A percentile compares a stretch with the other conserved stretches of the same genome.
Conservation (phyloP, 371 early-diverging fungal species). For the Mitosporidium daphniae region DNA sequence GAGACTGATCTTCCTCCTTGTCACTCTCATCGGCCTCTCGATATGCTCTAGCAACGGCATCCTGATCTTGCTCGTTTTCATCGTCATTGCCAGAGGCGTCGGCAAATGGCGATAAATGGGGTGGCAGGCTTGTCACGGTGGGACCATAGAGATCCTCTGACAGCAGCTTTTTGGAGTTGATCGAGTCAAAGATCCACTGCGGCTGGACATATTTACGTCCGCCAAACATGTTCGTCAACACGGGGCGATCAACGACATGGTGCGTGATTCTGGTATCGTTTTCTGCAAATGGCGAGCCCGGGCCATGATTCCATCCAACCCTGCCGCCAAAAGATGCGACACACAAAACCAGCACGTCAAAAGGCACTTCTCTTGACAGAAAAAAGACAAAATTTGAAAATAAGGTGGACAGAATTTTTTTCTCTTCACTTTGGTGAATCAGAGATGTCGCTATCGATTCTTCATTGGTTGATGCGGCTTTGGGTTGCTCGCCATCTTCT, state of each 20-base stretch:
- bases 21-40: slow-evolving; percentile 16
- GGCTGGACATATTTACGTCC: slow-evolving; percentile 57
- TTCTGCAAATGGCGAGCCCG: slow-evolving; percentile 33
- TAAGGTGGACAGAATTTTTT: no score
- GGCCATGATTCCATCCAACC: slow-evolving; percentile 42
- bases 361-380: slow-evolving; percentile 68
- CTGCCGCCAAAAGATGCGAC: slow-evolving; percentile 45
- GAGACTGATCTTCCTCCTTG: slow-evolving; percentile 34
- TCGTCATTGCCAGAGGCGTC: slow-evolving; percentile 4
- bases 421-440: no score
- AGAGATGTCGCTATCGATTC: no score
- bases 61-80: neutral
- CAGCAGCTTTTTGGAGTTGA: slow-evolving; percentile 39
- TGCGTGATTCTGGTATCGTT: slow-evolving; percentile 38
- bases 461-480: no score
- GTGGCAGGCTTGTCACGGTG: slow-evolving; percentile 42
- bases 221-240: slow-evolving; percentile 11
- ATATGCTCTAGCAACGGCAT: neutral
- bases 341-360: slow-evolving; percentile 52
- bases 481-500: no score
- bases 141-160: slow-evolving; percentile 23
- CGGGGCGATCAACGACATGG: slow-evolving; percentile 50
- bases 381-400: slow-evolving; percentile 37
- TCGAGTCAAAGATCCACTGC: slow-evolving; percentile 78
- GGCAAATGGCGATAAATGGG: slow-evolving; percentile 76